Conservation (phyloP, 306 rosid genomes). For the Sechiopsis laciniata region DNA sequence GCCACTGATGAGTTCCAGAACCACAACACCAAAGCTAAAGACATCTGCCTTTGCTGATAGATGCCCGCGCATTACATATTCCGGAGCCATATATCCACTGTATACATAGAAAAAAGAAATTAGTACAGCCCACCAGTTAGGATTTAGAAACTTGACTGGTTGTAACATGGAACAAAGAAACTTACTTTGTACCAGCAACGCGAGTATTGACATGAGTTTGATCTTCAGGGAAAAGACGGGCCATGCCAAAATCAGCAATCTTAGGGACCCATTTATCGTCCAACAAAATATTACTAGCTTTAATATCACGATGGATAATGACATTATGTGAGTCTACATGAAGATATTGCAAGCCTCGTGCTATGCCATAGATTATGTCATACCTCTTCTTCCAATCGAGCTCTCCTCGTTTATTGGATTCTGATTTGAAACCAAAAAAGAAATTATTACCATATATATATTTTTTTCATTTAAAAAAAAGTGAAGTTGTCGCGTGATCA, state of each 20-base stretch:
- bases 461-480: too few species aligned
- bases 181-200: slow-evolving; percentile 95
- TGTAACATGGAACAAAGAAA: neutral
- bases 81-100: slow-evolving; percentile 98
- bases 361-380: slow-evolving; percentile 71
- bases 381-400: slow-evolving; percentile 83
- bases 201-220: slow-evolving; percentile 87
- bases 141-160: neutral
- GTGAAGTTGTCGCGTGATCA: neutral
- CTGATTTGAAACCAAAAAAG: slow-evolving; percentile 35
- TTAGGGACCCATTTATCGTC: slow-evolving; percentile 89
- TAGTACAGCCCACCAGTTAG: neutral
- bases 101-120: slow-evolving; percentile 8
- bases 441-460: neutral
- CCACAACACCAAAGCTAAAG: slow-evolving; percentile 83
- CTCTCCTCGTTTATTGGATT: slow-evolving; percentile 39
- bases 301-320: slow-evolving; percentile 88
- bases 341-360: slow-evolving; percentile 82
- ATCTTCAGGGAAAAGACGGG: slow-evolving; percentile 96
- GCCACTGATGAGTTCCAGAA: slow-evolving; percentile 68
- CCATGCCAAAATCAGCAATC: slow-evolving; percentile 99
- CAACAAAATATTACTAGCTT: slow-evolving; percentile 81
- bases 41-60: slow-evolving; percentile 76
- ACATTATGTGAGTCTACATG: slow-evolving; percentile 83
- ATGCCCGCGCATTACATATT: slow-evolving; percentile 79